A percentile compares a stretch with the other conserved stretches of the same genome.
These are phyloP conservation scores for Candida berthetii DNA, from an alignment of 805 yeast species.

Conservation along the genomic window DNA sequence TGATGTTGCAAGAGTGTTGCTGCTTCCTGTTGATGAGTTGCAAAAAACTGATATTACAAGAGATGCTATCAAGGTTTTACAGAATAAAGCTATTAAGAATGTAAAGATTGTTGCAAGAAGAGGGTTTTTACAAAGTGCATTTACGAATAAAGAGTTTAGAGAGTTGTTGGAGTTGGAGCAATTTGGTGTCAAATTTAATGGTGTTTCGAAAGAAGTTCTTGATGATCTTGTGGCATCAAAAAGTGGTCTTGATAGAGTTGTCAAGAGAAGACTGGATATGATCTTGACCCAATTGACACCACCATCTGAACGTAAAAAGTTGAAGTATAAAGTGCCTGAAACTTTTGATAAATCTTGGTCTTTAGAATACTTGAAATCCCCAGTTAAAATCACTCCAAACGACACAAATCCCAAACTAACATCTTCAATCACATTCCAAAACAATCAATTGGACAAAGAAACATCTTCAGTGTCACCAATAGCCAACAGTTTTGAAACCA, in stretches of 20 bases:
- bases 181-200: conserved; percentile 40
- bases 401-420: conserved; percentile 28
- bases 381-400: conserved; percentile 40
- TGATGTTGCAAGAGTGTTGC: conserved; percentile 77
- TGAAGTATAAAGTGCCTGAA: conserved; percentile 13
- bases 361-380: conserved; percentile 64
- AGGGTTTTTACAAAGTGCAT: conserved; percentile 80
- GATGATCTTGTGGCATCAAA: conserved; percentile 19
- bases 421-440: conserved; percentile 40
- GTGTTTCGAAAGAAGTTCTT: conserved; percentile 34
- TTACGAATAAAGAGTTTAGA: conserved; percentile 87
- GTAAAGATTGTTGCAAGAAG: conserved; percentile 81
- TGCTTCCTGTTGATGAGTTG: conserved; percentile 57
- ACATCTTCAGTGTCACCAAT: conserved; percentile 21
- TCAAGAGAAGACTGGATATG: conserved; percentile 61
- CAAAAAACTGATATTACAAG: conserved; percentile 64
- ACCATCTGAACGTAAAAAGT: conserved; percentile 19
- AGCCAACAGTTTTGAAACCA: conserved; percentile 15
- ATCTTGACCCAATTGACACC: conserved; percentile 44
- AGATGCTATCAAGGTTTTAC: conserved; percentile 50
- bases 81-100: conserved; percentile 45
- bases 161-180: conserved; percentile 64
- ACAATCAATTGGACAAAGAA: conserved; percentile 38
- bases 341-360: conserved; percentile 40
- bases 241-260: conserved; percentile 35